phyloP scores from a whole-genome alignment of 352 stramenopile species.

The Phytopythium delawarense region DNA sequence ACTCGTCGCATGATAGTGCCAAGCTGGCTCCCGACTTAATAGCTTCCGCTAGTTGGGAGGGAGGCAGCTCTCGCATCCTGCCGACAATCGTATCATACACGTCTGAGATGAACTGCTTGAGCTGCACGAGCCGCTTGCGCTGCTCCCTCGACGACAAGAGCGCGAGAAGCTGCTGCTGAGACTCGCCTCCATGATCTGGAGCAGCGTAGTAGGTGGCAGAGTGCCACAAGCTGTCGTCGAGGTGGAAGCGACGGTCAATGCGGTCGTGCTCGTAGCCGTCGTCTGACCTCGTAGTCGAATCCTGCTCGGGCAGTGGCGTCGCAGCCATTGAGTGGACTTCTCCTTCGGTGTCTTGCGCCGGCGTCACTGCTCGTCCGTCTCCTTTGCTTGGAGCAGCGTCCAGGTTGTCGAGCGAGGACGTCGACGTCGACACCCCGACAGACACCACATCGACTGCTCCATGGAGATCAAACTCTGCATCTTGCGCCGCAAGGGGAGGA shows the following conservation, averaged over 20 bases:
- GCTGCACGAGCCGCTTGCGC: constrained; percentile 34
- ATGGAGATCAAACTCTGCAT: too few relatives aligned
- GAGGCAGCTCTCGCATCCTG: constrained; percentile 32
- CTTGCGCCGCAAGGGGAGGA: neutral
- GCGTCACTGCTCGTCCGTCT: neutral
- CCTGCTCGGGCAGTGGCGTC: neutral
- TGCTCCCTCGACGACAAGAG: constrained; percentile 38
- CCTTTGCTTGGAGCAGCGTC: neutral
- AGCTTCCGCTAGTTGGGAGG: constrained; percentile 14
- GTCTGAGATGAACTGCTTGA: constrained; percentile 71
- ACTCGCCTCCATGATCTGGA: constrained; percentile 7
- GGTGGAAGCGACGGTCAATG: constrained; percentile 7
- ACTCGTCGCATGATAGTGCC: constrained; percentile 45
- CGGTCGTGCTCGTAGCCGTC: neutral
- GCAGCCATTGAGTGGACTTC: neutral
- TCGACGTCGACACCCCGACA: constrained; percentile 1
- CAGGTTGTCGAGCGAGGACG: neutral
- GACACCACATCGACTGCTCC: neutral
- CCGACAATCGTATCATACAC: constrained; percentile 67
- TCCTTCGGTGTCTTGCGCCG: neutral
- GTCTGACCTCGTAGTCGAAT: neutral
- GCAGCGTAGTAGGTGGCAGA: constrained; percentile 25
- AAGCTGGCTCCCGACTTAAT: constrained; percentile 36
- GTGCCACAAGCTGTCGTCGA: constrained; percentile 37
- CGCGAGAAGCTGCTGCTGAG: constrained; percentile 13